Evolutionary conservation across 768 basidiomycete genomes (phyloP).

Genomic region (Podaxis mareebaensis): DNA sequence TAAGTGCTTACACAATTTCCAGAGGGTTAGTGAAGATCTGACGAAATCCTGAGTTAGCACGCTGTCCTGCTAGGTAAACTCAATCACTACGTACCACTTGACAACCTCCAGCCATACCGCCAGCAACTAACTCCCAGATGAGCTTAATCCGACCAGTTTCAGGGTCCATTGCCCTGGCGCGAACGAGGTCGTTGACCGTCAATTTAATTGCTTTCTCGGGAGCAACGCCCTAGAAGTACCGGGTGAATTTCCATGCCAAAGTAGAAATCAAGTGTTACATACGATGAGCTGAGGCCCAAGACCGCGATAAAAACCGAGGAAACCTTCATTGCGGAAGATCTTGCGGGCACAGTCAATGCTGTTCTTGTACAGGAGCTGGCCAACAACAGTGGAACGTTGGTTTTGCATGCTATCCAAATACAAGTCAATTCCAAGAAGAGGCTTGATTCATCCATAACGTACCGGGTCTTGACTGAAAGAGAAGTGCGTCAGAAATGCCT

Average conservation of each 20-base stretch:
- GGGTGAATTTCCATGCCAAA: not conserved
- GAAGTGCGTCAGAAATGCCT: conserved; percentile 8
- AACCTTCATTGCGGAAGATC: conserved; percentile 93
- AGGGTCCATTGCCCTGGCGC: conserved; percentile 83
- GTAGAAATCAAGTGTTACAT: conserved; percentile 23
- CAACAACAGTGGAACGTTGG: conserved; percentile 94
- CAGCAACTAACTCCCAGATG: conserved; percentile 90
- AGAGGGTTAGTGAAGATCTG: conserved; percentile 97
- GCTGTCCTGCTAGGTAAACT: not conserved
- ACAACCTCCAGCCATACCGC: conserved; percentile 92
- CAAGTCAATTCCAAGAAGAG: not conserved
- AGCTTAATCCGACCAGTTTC: conserved; percentile 94
- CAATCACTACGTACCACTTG: conserved; percentile 79
- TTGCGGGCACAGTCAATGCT: conserved; percentile 92
- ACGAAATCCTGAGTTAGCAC: conserved; percentile 18
- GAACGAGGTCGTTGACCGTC: conserved; percentile 92
- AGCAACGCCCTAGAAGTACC: conserved; percentile 72
- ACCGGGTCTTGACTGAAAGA: conserved; percentile 75
- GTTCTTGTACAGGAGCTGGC: conserved; percentile 96
- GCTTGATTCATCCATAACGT: conserved; percentile 17
- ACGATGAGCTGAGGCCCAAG: conserved; percentile 93
- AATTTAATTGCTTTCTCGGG: conserved; percentile 98
- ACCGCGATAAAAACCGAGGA: conserved; percentile 95
- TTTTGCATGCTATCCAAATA: conserved; percentile 80
- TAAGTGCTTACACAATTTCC: conserved; percentile 79